Evolutionary conservation across 345 rosid genomes (phyloP).

Genomic region (Cochlearia excelsa): DNA sequence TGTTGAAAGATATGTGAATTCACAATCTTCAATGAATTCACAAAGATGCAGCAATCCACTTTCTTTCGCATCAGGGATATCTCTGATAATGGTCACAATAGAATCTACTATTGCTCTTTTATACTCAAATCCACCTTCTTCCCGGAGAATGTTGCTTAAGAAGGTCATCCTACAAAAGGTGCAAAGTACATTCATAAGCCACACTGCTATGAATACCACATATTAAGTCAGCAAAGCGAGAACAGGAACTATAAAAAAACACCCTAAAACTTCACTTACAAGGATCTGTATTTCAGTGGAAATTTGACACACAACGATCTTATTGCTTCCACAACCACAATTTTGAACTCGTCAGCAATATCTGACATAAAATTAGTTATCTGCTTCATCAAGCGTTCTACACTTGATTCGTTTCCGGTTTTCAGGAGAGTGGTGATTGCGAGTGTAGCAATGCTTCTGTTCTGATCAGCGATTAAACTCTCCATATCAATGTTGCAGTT

Average conservation of each 20-base stretch:
- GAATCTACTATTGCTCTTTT: constrained; percentile 97
- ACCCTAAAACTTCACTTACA: constrained; percentile 51
- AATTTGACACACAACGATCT: constrained; percentile 95
- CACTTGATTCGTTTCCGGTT: constrained; percentile 98
- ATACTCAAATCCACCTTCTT: constrained; percentile 99
- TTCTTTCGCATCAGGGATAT: constrained; percentile 98
- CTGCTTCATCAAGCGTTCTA: constrained; percentile 98
- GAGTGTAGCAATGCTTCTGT: constrained; percentile 97
- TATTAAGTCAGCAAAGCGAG: background rate
- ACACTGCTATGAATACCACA: background rate
- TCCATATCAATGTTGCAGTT: constrained; percentile 99
- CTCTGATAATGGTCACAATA: constrained; percentile 91
- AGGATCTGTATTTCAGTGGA: constrained; percentile 90
- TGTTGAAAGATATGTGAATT: constrained; percentile 95
- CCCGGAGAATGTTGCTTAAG: constrained; percentile 95
- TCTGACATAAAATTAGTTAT: constrained; percentile 97
- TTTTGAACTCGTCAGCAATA: constrained; percentile 97
- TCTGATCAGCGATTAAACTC: constrained; percentile 95
- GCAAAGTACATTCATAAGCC: constrained; percentile 17
- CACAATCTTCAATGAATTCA: constrained; percentile 99
- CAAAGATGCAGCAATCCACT: constrained; percentile 96
- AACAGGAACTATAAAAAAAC: background rate
- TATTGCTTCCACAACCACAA: constrained; percentile 98
- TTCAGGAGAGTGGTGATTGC: constrained; percentile 95
- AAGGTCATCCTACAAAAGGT: constrained; percentile 83